Base-by-base conservation (phyloP, 2,329 filamentous ascomycete genomes). In the Aspergillus sp. region DNA sequence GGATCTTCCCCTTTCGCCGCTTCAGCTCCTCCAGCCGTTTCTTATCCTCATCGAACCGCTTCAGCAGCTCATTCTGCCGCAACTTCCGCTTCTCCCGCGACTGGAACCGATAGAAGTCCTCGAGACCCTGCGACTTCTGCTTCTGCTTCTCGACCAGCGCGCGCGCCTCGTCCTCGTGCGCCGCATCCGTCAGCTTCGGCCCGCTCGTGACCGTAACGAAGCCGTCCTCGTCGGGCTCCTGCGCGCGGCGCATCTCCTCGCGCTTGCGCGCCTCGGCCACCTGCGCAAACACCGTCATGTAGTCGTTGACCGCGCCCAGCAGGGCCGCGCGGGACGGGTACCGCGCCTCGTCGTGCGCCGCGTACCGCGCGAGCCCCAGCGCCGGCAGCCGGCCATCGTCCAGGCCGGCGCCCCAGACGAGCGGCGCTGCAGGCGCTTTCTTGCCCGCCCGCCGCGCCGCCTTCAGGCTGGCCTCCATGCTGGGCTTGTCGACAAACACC, bases 201-300 rank as follows among this genome's bases (percentile, higher is more conserved):
- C 91, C 91, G 50, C 89, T 82, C 1, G 87, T 88, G 20, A 99
- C 94, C 3, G 92, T 97, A 45, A 97, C 82, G 69, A 99, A 99
- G 2, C 94, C 94, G 71, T 99, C 94, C 66, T 91, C 92, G 70
- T 99, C 94, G 0, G 93, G 91, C 64, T 91, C 86, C 61, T 88
- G 87, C 55, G 89, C 85, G 56, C 87, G 76, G 50, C 82, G 67
- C 75, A 88, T 67, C 78, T 80, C 74, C 76, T 86, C 59, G 66
- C 81, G 61, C 78, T 86, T 72, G 78, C 87, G 73, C 71, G 84
- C 78, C 82, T 88, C 75, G 78, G 89, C 75, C 67, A 82, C 75
- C 80, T 88, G 71, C 21, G 73, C 70, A 76, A 91, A 97, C n/a
- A 85, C 79, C 19, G 83, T 81, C 81, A 97, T 96, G 77, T 91